These are phyloP conservation scores for Fusarium haematococcum DNA, from an alignment of 2,329 filamentous ascomycete genomes.

Conservation along the genomic window DNA sequence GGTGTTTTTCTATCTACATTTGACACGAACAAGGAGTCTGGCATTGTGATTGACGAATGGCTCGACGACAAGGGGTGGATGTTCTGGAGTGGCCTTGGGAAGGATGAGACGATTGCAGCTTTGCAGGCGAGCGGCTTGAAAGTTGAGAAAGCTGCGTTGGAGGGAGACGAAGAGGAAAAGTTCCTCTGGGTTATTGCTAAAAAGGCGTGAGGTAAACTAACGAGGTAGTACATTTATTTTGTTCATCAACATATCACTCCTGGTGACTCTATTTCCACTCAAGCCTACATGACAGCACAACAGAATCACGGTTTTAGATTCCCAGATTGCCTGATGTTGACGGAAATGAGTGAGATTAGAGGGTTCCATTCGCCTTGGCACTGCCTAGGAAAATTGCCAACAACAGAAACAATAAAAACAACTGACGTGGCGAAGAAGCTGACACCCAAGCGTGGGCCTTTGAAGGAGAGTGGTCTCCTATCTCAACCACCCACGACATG, in stretches of 20 bases:
- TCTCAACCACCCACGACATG: too few species aligned
- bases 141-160: background rate
- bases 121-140: background rate
- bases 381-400: too few species aligned
- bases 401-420: too few species aligned
- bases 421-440: too few species aligned
- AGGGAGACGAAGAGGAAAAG: conserved; percentile 10
- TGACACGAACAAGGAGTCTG: background rate
- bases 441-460: too few species aligned
- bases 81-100: conserved; percentile 25
- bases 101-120: accelerated
- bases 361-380: too few species aligned
- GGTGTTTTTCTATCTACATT: conserved; percentile 16
- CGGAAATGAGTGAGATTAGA: too few species aligned
- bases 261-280: background rate
- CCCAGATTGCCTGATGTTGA: too few species aligned
- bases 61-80: conserved; percentile 20
- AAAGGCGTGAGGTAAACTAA: background rate
- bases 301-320: background rate
- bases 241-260: background rate
- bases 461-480: too few species aligned
- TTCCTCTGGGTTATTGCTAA: conserved; percentile 6
- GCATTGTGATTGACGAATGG: background rate
- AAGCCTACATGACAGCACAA: background rate
- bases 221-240: background rate